Evolutionary conservation across 495 filamentous ascomycete species (phyloP), one percentile per base, ranked within the genome.

Genomic region (Lasiosphaeria hispida): DNA sequence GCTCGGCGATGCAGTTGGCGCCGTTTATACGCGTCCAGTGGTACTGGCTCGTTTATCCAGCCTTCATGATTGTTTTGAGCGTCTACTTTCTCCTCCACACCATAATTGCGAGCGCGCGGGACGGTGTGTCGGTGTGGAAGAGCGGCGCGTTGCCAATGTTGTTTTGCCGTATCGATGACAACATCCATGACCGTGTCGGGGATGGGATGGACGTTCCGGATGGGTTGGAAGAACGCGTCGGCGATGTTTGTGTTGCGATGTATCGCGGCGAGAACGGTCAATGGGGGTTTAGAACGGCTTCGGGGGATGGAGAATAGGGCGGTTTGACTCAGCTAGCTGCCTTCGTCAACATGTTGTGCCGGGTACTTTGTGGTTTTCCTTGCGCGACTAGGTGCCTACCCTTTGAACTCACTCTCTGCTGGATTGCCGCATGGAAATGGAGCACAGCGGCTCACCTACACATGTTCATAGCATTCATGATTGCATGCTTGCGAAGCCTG

Each of bases 1-100:
- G 69, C 2, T 61, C 48, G 4, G 69, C 72, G 5, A 62, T 62
- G 18, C 61, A 67, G 36, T 56, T 70, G 43, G 63, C 62, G 15
- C 65, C 69, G 6, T 68, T 68, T 44, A 62, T 74, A 17, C 55
- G 53, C 17, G 71, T 75, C n/a, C 63, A 67, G 50, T 75, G 68
- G 72, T 60, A 49, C 38, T 75, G 72, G 72, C 53, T 72, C 41
- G 50, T 71, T 8, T 75, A 74, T 43, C 73, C 73, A n/a, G 59
- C 68, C 19, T 57, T 62, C 10, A 62, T 75, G 17, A 69, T 73
- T 55, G 23, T 70, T 11, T 15, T 72, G 8, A 68, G 67, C 30
- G 63, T 74, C 47, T 64, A 63, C 36, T 74, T 67, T 49, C 66
- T 75, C 18, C 57, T 65, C 36, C 62, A 71, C 55, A 72, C 72